A percentile compares a stretch with the other conserved stretches of the same genome.
These are phyloP conservation scores for Phytopythium vexans DNA, from an alignment of 352 stramenopile genomes.

Conservation along the genomic window DNA sequence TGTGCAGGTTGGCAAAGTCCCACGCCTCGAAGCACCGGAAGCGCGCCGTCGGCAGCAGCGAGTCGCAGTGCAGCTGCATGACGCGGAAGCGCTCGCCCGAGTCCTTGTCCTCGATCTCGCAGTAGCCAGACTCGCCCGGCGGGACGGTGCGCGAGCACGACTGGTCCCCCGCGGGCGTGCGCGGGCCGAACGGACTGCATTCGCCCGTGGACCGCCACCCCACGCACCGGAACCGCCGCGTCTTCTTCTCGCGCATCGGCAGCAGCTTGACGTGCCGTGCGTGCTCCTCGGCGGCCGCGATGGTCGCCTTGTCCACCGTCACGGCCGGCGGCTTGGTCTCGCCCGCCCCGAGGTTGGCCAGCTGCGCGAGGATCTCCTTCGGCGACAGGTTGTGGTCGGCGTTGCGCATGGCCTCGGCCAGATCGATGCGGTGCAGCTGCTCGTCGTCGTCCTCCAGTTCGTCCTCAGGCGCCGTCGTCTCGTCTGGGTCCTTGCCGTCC, in stretches of 20 bases:
- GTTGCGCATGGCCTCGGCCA: neutral
- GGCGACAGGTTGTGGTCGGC: neutral
- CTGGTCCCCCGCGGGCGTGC: slow-evolving; percentile 17
- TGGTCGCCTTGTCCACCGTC: slow-evolving; percentile 14
- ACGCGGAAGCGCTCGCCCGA: slow-evolving; percentile 33
- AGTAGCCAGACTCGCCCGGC: slow-evolving; percentile 44
- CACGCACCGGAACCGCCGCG: slow-evolving; percentile 16
- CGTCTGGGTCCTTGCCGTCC: slow-evolving; percentile 2
- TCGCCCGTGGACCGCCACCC: slow-evolving; percentile 20
- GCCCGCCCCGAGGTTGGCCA: neutral
- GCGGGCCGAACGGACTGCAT: slow-evolving; percentile 20
- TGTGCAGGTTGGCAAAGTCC: slow-evolving; percentile 38
- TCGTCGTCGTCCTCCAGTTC: neutral
- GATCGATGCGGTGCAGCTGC: neutral
- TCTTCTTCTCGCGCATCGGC: slow-evolving; percentile 8
- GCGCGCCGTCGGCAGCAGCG: slow-evolving; percentile 18
- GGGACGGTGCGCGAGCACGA: slow-evolving; percentile 21
- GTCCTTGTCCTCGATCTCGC: slow-evolving; percentile 30
- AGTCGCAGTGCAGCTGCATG: slow-evolving; percentile 35
- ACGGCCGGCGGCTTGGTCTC: no score
- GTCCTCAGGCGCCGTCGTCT: neutral
- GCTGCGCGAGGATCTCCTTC: slow-evolving; percentile 10
- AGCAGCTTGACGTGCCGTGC: slow-evolving; percentile 23
- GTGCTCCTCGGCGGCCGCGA: slow-evolving; percentile 23
- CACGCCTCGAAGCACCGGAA: slow-evolving; percentile 44